Conservation (phyloP, 179 eudicot species). For the Silene coronaria region DNA sequence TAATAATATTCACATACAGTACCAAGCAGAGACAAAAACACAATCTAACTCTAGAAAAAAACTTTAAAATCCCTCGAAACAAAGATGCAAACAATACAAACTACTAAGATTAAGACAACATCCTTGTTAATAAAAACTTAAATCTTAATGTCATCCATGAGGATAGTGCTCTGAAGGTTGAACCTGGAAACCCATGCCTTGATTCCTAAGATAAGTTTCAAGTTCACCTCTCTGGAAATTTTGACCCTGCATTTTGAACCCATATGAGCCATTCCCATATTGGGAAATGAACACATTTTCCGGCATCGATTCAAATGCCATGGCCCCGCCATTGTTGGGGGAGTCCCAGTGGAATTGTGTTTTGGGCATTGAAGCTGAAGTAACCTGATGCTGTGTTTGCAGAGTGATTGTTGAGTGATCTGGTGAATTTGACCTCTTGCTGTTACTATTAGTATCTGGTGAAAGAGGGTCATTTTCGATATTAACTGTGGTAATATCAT, state of each 20-base stretch:
- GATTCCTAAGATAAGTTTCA: constrained; percentile 38
- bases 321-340: constrained; percentile 30
- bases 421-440: constrained; percentile 41
- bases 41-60: constrained; percentile 27
- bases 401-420: constrained; percentile 37
- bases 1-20: constrained; percentile 37
- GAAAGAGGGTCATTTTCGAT: constrained; percentile 52
- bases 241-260: constrained; percentile 43
- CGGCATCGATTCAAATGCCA: constrained; percentile 39
- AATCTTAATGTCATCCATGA: constrained; percentile 45
- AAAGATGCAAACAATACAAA: constrained; percentile 32
- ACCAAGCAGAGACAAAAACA: constrained; percentile 31
- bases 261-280: constrained; percentile 44
- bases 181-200: constrained; percentile 59
- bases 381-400: constrained; percentile 31
- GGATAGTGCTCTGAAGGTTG: constrained; percentile 53
- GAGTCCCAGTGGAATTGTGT: constrained; percentile 57
- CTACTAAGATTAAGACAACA: constrained; percentile 36
- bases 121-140: constrained; percentile 23
- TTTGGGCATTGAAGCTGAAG: constrained; percentile 28
- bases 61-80: constrained; percentile 23
- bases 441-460: constrained; percentile 37
- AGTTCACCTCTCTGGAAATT: constrained; percentile 34
- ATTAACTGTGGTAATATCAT: constrained; percentile 85
- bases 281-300: constrained; percentile 46